Base-by-base conservation (phyloP, 139 green algal genomes). In the Chlamydomonas sphaeroides region DNA sequence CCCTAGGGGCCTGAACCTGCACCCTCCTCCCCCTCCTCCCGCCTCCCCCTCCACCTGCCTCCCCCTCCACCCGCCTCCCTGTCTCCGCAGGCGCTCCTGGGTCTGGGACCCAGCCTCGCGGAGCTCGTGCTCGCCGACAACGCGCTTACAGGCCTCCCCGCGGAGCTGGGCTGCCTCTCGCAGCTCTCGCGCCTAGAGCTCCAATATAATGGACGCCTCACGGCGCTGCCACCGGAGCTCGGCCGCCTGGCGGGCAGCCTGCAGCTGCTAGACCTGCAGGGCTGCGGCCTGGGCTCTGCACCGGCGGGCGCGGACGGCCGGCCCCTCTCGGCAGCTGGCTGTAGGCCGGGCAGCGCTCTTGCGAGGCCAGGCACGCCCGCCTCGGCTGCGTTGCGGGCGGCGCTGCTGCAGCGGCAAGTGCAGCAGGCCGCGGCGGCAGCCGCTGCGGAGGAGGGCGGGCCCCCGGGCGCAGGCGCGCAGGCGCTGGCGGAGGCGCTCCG, bases 51-150 rank as follows among this genome's bases (percentile, higher is more conserved):
- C 35, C 35, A 8, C 65, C 35, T n/a, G 5, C 15, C 17, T 49
- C 30, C 30, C 61, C 7, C 30, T n/a, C 61, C 36, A 28, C 4
- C 25, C 36, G 35, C 65, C 65, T 53, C 18, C 65, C 3, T 56
- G 30, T 53, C 18, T 35, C 3, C 36, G 30, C 62, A 81, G 61
- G 61, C 61, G 3, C 21, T 70, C 1, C 18, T 33, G 6, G 33
- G 35, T 2, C 35, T 49, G 35, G 35, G 65, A 32, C n/a, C 5
- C 59, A 25, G 30, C 42, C 42, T 80, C n/a, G 49, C 25, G 59
- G 74, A 80, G 38, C 59, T 83, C 32, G 59, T 74, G 6, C 76
- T 83, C 2, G 36, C 25, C 5, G 76, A 83, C 45, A 83, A 83
- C 63, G 63, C 76, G 33, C 63, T 83, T 1, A 35, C 2, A 26